These are phyloP conservation scores for Dioszegia aurantiaca DNA, from an alignment of 768 basidiomycete species.

Conservation along the genomic window DNA sequence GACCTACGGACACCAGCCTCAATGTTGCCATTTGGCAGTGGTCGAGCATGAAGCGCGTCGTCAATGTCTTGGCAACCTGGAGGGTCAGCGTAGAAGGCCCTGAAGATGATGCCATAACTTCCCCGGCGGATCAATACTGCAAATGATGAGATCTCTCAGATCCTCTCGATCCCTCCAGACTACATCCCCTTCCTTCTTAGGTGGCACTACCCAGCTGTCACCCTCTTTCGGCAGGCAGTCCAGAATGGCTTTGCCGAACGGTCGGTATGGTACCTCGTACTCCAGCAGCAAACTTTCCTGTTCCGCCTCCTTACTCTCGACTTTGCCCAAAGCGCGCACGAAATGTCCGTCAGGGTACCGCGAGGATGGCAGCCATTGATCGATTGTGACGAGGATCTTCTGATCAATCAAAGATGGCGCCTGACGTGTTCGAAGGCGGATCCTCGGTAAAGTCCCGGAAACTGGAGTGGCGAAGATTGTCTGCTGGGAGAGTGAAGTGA, in stretches of 20 bases:
- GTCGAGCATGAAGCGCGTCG: constrained; percentile 88
- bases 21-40: constrained; percentile 84
- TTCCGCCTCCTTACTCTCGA: constrained; percentile 92
- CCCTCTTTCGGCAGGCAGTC: constrained; percentile 87
- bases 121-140: constrained; percentile 97
- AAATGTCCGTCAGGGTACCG: constrained; percentile 97
- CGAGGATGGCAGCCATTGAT: constrained; percentile 81
- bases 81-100: constrained; percentile 3
- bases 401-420: constrained; percentile 81
- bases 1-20: constrained; percentile 96
- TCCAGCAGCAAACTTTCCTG: constrained; percentile 89
- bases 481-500: constrained; percentile 70
- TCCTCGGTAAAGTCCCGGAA: constrained; percentile 84
- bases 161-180: constrained; percentile 85
- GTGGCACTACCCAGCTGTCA: constrained; percentile 86
- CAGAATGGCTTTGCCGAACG: constrained; percentile 92
- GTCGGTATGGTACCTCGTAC: constrained; percentile 91
- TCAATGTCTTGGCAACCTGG: constrained; percentile 96
- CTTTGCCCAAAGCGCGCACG: constrained; percentile 83
- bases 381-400: constrained; percentile 93
- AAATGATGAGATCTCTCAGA: constrained; percentile 76
- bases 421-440: constrained; percentile 90
- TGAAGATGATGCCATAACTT: constrained; percentile 19
- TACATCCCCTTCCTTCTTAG: constrained; percentile 59
- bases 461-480: constrained; percentile 93